These are phyloP conservation scores for Saccharomycopsis microspora DNA, from an alignment of 805 yeast species.

Conservation along the genomic window DNA sequence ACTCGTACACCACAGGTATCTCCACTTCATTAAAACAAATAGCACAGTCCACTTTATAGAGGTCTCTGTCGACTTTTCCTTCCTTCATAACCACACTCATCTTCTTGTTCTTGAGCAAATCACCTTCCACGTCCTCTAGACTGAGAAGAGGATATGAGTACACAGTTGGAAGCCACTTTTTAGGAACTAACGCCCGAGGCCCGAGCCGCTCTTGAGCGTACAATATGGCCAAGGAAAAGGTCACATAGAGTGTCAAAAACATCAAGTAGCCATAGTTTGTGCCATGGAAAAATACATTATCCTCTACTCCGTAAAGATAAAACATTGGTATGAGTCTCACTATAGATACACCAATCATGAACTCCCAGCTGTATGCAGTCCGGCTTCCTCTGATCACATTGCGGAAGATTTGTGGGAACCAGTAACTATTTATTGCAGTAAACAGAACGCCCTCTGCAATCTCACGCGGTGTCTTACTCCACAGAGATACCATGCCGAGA, in stretches of 20 bases:
- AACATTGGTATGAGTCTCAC: conserved; percentile 53
- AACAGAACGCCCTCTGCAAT: conserved; percentile 46
- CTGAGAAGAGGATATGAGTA: conserved; percentile 65
- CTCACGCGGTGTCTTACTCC: neutral
- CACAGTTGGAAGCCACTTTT: conserved; percentile 61
- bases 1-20: conserved; percentile 30
- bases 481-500: conserved; percentile 33
- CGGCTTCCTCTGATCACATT: conserved; percentile 61
- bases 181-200: conserved; percentile 76
- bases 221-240: conserved; percentile 45
- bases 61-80: conserved; percentile 19
- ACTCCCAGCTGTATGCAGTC: conserved; percentile 61
- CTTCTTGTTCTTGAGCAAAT: conserved; percentile 29
- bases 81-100: conserved; percentile 18
- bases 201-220: conserved; percentile 60
- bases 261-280: conserved; percentile 40
- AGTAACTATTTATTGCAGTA: conserved; percentile 53
- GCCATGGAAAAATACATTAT: conserved; percentile 65
- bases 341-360: conserved; percentile 55
- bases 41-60: conserved; percentile 63
- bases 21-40: conserved; percentile 81
- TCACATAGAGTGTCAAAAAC: conserved; percentile 41
- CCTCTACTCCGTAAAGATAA: conserved; percentile 37
- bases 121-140: conserved; percentile 49
- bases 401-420: conserved; percentile 84